Base-by-base conservation (phyloP, 2,329 filamentous ascomycete genomes). In the Diaporthe australafricana region DNA sequence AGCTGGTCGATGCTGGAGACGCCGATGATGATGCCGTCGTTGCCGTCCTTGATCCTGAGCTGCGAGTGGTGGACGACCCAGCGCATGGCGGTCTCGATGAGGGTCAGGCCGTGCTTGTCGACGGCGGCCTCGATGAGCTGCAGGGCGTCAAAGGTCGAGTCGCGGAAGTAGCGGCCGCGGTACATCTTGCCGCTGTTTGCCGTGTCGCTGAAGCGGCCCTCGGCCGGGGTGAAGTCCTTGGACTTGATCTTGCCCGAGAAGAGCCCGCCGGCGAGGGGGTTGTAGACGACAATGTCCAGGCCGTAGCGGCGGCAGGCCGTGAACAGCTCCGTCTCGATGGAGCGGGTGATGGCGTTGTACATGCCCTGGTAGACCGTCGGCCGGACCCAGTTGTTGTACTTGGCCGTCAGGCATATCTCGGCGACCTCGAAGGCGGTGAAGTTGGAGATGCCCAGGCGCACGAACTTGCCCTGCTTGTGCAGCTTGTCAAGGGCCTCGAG, bases 361-460 rank as follows among this genome's bases (percentile, higher is more conserved):
- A 97, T 96, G 77, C 88, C 95, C 82, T 96, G 94, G 62, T 52
- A 52, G 70, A 97, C 90, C 0, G 92, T 94, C 1, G 94, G 94
- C 48, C 92, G 89, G 20, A 97, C 93, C 93, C 93, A 97, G 73
- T 89, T 89, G 77, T 93, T 91, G 82, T 93, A 90, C 77, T 92
- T 92, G 86, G 93, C 96, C 48, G 91, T 92, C 81, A 94, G 89
- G 71, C 92, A 92, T 12, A 97, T 89, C 83, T 98, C 95, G 0
- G 94, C 94, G 12, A 98, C 93, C 80, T 98, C 95, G 79, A 92
- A 96, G 0, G 94, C 92, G 0, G 94, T 93, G 80, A 91, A 98
- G 83, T 98, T 98, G 77, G 90, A 93, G 72, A 98, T 83, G 2
- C 94, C 95, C 16, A 98, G 84, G 66, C 89, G 88, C 25, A 94